A percentile compares a stretch with the other conserved stretches of the same genome.
Conservation (phyloP, 1,284 basidiomycete genomes). For the Moesziomyces sp. region DNA sequence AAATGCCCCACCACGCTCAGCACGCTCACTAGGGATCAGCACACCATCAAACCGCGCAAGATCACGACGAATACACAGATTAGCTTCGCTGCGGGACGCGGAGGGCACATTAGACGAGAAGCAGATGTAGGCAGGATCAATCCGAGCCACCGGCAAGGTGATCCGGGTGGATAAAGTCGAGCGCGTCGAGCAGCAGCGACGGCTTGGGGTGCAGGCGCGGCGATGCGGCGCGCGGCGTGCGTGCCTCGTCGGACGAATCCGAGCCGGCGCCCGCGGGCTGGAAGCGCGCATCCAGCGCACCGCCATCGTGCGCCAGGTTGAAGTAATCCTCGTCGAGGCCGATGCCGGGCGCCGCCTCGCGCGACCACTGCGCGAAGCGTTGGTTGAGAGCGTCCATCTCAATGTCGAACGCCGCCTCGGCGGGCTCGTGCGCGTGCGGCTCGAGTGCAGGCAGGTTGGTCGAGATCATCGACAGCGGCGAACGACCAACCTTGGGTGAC, state of each 20-base stretch:
- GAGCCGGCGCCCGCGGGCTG: constrained; percentile 16
- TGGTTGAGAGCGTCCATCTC: constrained; percentile 47
- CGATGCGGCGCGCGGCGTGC: constrained; percentile 40
- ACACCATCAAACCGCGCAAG: background rate
- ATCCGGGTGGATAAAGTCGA: constrained; percentile 48
- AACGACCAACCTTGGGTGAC: constrained; percentile 35
- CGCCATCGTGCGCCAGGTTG: constrained; percentile 29
- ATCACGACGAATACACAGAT: too few relatives aligned
- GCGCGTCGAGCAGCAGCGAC: constrained; percentile 9
- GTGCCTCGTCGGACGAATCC: constrained; percentile 45
- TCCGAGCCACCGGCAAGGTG: constrained; percentile 15
- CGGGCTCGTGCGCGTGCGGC: constrained; percentile 16
- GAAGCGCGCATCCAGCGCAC: background rate
- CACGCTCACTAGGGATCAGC: background rate
- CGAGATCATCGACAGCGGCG: constrained; percentile 34
- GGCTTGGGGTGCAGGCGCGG: constrained; percentile 24
- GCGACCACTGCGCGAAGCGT: constrained; percentile 38
- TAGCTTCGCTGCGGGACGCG: background rate
- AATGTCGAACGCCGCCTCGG: constrained; percentile 26
- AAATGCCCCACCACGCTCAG: too few relatives aligned
- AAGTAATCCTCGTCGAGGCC: constrained; percentile 38
- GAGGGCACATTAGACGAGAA: background rate
- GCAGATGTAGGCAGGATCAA: too few relatives aligned
- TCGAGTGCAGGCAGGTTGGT: constrained; percentile 35
- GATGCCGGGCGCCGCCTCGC: background rate